Conservation (phyloP, 306 rosid genomes). For the Crataegus laevigata region DNA sequence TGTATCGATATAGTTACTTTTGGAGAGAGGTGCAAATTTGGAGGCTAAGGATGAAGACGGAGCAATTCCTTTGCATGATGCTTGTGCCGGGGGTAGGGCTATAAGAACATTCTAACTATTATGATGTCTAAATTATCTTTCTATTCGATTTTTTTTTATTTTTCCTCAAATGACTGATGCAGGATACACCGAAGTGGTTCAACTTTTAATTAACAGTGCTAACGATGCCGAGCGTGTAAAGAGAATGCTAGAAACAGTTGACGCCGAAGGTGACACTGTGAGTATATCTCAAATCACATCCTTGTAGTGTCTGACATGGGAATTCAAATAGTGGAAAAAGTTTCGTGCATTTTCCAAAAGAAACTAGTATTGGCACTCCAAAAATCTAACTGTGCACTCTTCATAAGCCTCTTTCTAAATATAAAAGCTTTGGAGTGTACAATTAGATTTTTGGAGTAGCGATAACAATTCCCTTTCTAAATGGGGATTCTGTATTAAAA, state of each 20-base stretch:
- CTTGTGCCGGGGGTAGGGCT: constrained; percentile 84
- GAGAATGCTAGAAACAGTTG: constrained; percentile 79
- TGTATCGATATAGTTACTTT: constrained; percentile 49
- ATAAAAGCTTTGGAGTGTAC: too few species aligned
- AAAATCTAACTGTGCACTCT: too few species aligned
- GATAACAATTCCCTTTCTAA: too few species aligned
- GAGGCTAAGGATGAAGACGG: constrained; percentile 82
- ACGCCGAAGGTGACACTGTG: constrained; percentile 90
- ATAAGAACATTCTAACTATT: not conserved
- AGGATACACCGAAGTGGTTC: constrained; percentile 74
- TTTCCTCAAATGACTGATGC: constrained; percentile 5
- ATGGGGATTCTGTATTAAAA: not conserved
- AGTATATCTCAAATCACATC: constrained; percentile 21
- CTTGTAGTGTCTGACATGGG: not conserved
- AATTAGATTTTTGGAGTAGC: too few species aligned
- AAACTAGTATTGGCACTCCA: too few species aligned
- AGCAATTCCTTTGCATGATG: constrained; percentile 89
- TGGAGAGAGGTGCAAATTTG: constrained; percentile 80
- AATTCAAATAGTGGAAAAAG: not conserved
- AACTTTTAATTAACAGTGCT: constrained; percentile 50
- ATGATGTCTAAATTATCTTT: not conserved
- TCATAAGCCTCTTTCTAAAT: too few species aligned
- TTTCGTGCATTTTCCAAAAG: not conserved
- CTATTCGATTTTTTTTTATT: not conserved
- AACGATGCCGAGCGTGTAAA: constrained; percentile 37